phyloP scores from a whole-genome alignment of 352 stramenopile species.

The Globisporangium alternatum region DNA sequence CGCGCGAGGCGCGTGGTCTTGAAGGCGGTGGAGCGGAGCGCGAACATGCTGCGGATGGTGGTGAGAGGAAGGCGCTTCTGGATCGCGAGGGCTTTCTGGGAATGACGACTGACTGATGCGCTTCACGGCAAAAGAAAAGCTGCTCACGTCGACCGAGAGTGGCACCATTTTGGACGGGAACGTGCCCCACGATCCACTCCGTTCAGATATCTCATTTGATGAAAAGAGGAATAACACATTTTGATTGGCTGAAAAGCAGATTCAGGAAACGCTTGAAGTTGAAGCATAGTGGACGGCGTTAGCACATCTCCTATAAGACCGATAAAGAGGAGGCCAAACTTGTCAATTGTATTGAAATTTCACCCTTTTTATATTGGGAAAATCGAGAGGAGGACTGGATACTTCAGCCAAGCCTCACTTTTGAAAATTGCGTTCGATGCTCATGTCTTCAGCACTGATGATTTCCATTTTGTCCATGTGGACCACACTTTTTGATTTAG shows the following conservation, averaged over 20 bases:
- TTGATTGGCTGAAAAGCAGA: slow-evolving; percentile 3
- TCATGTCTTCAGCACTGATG: not conserved
- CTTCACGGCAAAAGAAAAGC: not conserved
- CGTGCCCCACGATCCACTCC: slow-evolving; percentile 3
- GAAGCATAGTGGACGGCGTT: not conserved
- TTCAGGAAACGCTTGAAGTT: slow-evolving; percentile 5
- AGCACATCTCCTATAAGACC: too few relatives aligned
- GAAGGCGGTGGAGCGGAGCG: slow-evolving; percentile 32
- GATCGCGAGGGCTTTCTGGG: slow-evolving; percentile 18
- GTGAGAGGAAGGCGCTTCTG: not conserved
- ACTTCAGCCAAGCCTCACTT: too few relatives aligned
- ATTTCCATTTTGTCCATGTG: not conserved
- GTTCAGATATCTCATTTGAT: not conserved
- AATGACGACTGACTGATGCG: slow-evolving; percentile 12
- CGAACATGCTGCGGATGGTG: slow-evolving; percentile 34
- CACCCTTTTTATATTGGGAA: too few relatives aligned
- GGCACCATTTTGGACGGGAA: not conserved
- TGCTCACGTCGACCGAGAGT: not conserved
- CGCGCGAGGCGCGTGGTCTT: slow-evolving; percentile 26
- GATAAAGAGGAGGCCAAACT: too few relatives aligned
- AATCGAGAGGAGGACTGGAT: too few relatives aligned
- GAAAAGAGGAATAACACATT: not conserved
- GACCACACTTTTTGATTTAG: too few relatives aligned
- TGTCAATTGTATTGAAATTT: too few relatives aligned
- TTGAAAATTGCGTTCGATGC: too few relatives aligned